Base-by-base conservation (phyloP, 257 asterid species). In the Salvia rosmarinus region DNA sequence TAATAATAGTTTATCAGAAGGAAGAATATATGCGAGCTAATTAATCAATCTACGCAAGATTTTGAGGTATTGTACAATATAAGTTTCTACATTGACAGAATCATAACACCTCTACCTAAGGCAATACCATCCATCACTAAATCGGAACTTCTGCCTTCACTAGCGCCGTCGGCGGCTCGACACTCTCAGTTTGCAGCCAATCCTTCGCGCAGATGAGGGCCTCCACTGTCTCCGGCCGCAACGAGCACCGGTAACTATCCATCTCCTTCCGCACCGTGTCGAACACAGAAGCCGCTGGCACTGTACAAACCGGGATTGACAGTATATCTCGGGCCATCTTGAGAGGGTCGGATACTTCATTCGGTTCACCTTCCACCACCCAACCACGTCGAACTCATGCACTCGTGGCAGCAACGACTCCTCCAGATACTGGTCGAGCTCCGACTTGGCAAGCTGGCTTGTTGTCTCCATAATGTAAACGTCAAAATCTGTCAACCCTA, bases 321-420 rank as follows among this genome's bases (percentile, higher is more conserved):
- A 95, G 77, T 35, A 95, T 86, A 66, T 95, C 98, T 0, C 98
- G 83, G 0, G 98, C 99, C 98, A 91, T 91, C 85, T 85, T 91
- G 99, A 95, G 0, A 95, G 93, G 0, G 98, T 89, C 0, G 99
- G 99, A 71, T 89, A 91, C 85, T 89, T 95, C 75, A 76, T 75
- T 64, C 92, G 63, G 85, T 95, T 91, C 23, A 86, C 67, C 57
- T 91, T 89, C 99, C 99, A 95, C 98, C 98, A 95, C 11, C 97
- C 96, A 1, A 91, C 51, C 23, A 91, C 98, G n/a, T 95, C 98
- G 58, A 95, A 91, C 6, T 91, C 98, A 5, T 88, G 95, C 2
- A 88, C 96, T 0, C 99, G 88, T 0, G 98, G 99, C 79, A 91
- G 32, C 12, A 95, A 70, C 1, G 99, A 91, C 84, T 95, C 99